Base-by-base conservation (phyloP, 176 grass and related monocot species). In the Microstegium vimineum region DNA sequence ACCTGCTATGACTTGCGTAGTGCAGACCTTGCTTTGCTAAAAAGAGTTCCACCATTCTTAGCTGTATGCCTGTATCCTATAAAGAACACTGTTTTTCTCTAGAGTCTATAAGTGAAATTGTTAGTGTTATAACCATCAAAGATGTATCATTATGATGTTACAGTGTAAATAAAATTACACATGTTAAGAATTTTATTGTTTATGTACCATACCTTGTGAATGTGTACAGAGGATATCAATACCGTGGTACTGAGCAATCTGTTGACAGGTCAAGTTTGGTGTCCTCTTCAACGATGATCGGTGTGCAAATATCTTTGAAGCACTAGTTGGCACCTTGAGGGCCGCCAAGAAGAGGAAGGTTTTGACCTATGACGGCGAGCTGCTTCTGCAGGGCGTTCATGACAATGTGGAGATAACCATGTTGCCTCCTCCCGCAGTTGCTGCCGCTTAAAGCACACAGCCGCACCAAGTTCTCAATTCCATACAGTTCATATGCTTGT, bases 241-340 rank as follows among this genome's bases (percentile, higher is more conserved):
- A 30, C 30, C 26, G 6, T 28, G 26, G 71, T 37, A 85, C 9
- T 66, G 22, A 82, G 15, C 5, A 31, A 31, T 74, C 20, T 6
- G 12, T 63, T 85, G 75, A 12, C 89, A 97, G 94, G 92, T 94
- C 30, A 97, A 62, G 40, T 97, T 97, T 3, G 94, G 94, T 73
- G 94, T 97, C 28, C 78, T 97, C 27, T 97, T 97, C 71, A 94
- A 97, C 5, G 92, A 97, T n/a, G 94, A 97, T 37, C 86, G 90
- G 25, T 94, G 94, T 16, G 92, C 92, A 22, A 97, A 97, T 84
- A 92, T 97, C 45, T 97, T 97, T 71, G 94, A 97, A 88, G 92
- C 94, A 34, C 64, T 97, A 46, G 94, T 97, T 22, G 92, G 94
- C 57, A 97, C 92, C 68, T 81, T 97, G 64, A 73, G 94, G 16